Evolutionary conservation across 2,329 filamentous ascomycete species (phyloP).

Genomic region (Talaromyces sp.): DNA sequence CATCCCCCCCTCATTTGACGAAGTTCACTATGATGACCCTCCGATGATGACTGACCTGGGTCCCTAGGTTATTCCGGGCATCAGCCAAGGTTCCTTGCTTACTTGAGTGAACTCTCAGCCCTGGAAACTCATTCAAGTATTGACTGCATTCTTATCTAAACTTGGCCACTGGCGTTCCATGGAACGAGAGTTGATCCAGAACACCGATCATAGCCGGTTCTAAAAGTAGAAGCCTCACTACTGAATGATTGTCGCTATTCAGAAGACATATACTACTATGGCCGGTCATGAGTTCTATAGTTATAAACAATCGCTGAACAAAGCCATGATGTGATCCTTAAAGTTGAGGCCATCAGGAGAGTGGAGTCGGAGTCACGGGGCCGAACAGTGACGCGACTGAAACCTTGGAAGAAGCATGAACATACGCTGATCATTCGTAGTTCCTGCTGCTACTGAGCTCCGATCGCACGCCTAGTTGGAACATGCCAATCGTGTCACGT

Average conservation of each 20-base stretch:
- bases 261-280: too few relatives aligned
- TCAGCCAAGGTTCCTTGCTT: not conserved
- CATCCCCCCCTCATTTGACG: not conserved
- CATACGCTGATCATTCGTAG: not conserved
- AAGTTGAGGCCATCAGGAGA: not conserved
- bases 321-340: not conserved
- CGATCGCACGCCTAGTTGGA: not conserved
- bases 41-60: not conserved
- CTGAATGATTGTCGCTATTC: too few relatives aligned
- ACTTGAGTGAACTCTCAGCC: not conserved
- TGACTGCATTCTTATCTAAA: slow-evolving; percentile 13
- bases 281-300: too few relatives aligned
- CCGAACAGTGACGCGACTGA: slow-evolving; percentile 2
- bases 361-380: slow-evolving; percentile 5
- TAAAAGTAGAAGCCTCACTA: too few relatives aligned
- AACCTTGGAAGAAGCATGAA: slow-evolving; percentile 3
- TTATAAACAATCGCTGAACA: too few relatives aligned
- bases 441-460: not conserved
- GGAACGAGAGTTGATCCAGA: slow-evolving; percentile 1
- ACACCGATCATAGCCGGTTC: slow-evolving; percentile 7
- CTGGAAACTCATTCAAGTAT: not conserved
- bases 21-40: too few relatives aligned
- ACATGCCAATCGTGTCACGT: not conserved
- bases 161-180: slow-evolving; percentile 12
- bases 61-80: not conserved